A percentile compares a stretch with the other conserved stretches of the same genome.
phyloP scores from a whole-genome alignment of 768 basidiomycete genomes.

The Hirschioporus abietinus region DNA sequence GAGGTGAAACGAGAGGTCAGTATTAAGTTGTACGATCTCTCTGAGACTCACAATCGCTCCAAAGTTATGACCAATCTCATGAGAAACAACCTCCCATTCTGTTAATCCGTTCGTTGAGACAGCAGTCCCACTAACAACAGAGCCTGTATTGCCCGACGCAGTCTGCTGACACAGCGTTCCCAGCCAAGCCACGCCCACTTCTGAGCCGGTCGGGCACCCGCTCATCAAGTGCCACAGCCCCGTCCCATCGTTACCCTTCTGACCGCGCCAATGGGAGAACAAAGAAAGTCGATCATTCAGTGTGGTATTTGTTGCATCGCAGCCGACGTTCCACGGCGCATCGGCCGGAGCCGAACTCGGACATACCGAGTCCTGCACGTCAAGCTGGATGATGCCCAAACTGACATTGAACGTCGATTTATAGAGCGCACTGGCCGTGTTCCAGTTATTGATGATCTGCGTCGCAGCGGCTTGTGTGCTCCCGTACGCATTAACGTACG shows the following conservation, averaged over 20 bases:
- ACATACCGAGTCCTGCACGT: conserved; percentile 66
- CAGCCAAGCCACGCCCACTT: conserved; percentile 87
- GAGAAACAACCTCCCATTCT: conserved; percentile 80
- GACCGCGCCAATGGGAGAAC: conserved; percentile 80
- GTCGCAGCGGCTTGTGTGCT: conserved; percentile 59
- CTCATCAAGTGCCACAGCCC: conserved; percentile 91
- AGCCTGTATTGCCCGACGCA: conserved; percentile 38
- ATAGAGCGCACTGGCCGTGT: conserved; percentile 69
- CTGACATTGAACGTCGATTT: conserved; percentile 80
- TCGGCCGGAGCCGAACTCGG: conserved; percentile 46
- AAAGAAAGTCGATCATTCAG: conserved; percentile 69
- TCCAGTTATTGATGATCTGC: conserved; percentile 76
- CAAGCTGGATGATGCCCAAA: conserved; percentile 75
- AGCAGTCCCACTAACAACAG: conserved; percentile 71
- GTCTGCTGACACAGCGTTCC: conserved; percentile 65
- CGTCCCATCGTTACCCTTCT: conserved; percentile 62
- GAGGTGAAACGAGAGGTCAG: conserved; percentile 15
- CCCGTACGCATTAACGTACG: conserved; percentile 62
- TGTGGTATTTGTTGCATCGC: conserved; percentile 38
- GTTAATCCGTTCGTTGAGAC: conserved; percentile 72
- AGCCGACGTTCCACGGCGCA: conserved; percentile 74
- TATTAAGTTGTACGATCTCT: conserved; percentile 8
- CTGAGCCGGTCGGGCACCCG: conserved; percentile 72
- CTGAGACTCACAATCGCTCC: conserved; percentile 69
- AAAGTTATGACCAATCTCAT: conserved; percentile 86